Evolutionary conservation across 345 rosid species (phyloP), one percentile per base, ranked within the genome.

Genomic region (Turritis glabra): DNA sequence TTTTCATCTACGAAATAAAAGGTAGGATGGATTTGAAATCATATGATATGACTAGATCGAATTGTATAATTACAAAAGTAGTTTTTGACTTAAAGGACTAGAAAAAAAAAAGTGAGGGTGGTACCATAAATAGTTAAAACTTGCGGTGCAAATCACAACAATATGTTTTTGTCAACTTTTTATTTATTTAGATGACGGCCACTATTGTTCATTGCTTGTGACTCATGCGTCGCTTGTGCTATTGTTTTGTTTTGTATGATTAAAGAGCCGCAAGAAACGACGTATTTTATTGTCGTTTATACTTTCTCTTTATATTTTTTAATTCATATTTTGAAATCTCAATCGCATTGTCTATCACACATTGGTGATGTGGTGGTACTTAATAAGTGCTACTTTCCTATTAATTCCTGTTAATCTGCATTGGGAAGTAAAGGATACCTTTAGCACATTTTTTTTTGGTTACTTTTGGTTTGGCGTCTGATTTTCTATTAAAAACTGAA

Each of bases 141-240:
- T 52, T 67, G 62, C 47, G 55, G 73, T 67, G 73, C 72, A 74
- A 72, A 72, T 50, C 68, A 38, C 18, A 48, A 35, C 41, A 10
- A 47, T 15, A 23, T 64, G 40, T 48, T 37, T 58, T 75, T 75
- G 8, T 67, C 67, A 33, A 64, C 63, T 15, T 63, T 66, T 64
- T n/a, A 11, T 21, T 63, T 3, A 63, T 26, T 17, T 25, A 35
- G 56, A 15, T 53, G 71, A 76, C 69, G 59, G 65, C 48, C 64
- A 76, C 74, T 40, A 52, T 40, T 61, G 74, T 52, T 68, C 23
- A 41, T 52, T 68, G 50, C 38, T 68, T 52, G 64, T 62, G 71
- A 76, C 50, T 68, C 79, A 69, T 76, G 50, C 64, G 56, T 76
- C 15, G 54, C 69, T 68, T 60, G 46, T 69, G 70, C 7, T 12